phyloP scores from a whole-genome alignment of 495 filamentous ascomycete genomes.

The Neurospora sp. region DNA sequence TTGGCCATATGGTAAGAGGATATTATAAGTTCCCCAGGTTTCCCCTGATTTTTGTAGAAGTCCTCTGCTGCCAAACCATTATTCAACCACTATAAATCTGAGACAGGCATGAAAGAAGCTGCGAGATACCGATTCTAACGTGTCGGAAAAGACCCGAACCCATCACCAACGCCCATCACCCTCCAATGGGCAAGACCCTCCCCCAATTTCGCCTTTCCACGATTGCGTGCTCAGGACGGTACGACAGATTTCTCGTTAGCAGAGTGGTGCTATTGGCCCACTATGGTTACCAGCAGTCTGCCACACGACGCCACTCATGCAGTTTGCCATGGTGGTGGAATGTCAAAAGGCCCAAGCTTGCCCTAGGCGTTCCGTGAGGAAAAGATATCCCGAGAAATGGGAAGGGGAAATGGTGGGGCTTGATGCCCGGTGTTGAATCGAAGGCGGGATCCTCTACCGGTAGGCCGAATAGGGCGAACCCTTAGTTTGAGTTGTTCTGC shows the following conservation, averaged over 20 bases:
- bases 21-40: neutral
- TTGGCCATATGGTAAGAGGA: neutral
- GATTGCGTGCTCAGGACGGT: neutral
- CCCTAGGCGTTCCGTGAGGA: neutral
- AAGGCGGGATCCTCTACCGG: neutral
- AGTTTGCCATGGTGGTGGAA: neutral
- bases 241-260: neutral
- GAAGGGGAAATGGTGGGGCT: neutral
- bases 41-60: neutral
- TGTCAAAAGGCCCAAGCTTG: neutral
- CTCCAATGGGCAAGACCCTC: neutral
- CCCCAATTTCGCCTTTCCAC: neutral
- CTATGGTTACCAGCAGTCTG: neutral
- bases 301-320: neutral
- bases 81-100: neutral
- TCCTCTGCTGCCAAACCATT: neutral
- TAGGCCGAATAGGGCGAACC: neutral
- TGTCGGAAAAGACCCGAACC: neutral
- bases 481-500: neutral
- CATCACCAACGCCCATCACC: neutral
- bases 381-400: neutral
- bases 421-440: neutral
- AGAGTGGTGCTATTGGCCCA: neutral
- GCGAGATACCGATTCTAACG: neutral
- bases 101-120: neutral